Evolutionary conservation across 345 rosid genomes (phyloP), one percentile per base, ranked within the genome.

Genomic region (Iberis pinnata): DNA sequence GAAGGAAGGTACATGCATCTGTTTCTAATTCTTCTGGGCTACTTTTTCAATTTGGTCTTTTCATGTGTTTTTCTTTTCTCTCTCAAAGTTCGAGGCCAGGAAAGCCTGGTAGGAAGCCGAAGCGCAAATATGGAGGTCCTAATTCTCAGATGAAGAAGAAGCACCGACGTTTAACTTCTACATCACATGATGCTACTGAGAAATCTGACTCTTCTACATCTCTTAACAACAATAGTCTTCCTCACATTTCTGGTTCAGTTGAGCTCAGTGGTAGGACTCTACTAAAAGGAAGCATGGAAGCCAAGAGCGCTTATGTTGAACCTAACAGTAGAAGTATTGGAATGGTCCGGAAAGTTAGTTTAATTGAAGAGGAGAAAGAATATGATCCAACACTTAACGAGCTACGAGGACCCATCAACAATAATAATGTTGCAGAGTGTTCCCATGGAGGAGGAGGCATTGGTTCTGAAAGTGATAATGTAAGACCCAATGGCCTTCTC

Each of bases 351-450:
- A 40, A 57, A 57, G 57, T 37, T 19, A 48, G 56, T 36, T 63
- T 66, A 50, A 41, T 67, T 47, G 73, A 61, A 24, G 80, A 78
- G 41, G 87, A 78, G 62, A 67, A 60, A 39, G 95, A 88, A 43
- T 78, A 88, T 58, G 94, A 86, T 75, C 93, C 97, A 12, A 93
- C 82, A 63, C 92, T 80, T 37, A 86, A 84, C 50, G 97, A 88
- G 63, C 80, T 86, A 49, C 76, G 74, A 60, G 95, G 86, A 61
- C 62, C 77, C 40, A 46, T 70, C 19, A 58, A 53, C 64, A 65
- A 55, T 14, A 78, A 78, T 62, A 79, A 69, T 58, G 66, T 69
- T 49, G 70, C 78, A 1, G 53, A 66, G 42, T 73, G 71, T 58
- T 71, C 80, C 19, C 79, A 69, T 6, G 25, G 25, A 55, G 88